Percentiles rank a stretch among this genome's conserved stretches.
These are phyloP conservation scores for Linnemannia exigua DNA, from an alignment of 192 early-diverging fungal species.

Conservation along the genomic window DNA sequence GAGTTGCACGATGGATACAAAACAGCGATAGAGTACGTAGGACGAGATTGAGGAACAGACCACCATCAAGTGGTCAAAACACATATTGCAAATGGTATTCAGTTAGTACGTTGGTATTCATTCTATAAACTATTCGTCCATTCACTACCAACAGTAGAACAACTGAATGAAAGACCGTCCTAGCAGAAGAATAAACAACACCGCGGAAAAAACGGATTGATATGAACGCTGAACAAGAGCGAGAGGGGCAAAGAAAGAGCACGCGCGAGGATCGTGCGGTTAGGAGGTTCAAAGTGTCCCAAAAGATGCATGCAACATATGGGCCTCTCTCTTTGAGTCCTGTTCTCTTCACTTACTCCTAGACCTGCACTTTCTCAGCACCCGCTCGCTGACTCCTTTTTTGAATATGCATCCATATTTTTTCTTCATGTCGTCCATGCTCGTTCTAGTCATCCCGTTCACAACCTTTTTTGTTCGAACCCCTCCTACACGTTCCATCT, in stretches of 20 bases:
- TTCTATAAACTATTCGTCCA: background rate
- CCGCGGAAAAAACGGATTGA: conserved; percentile 5
- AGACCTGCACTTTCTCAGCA: no score
- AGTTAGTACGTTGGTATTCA: background rate
- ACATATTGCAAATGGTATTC: background rate
- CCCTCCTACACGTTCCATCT: background rate
- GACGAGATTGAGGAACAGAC: background rate
- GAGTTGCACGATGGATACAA: background rate
- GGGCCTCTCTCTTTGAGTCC: background rate
- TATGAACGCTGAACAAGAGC: no score
- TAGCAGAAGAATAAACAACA: background rate
- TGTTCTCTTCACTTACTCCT: background rate
- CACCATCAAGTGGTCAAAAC: background rate
- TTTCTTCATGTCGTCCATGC: no score
- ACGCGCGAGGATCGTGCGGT: conserved; percentile 25
- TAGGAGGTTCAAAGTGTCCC: conserved; percentile 28
- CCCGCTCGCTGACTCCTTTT: no score
- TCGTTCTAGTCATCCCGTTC: no score
- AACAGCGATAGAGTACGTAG: background rate
- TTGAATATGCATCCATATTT: no score
- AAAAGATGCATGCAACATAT: conserved; percentile 20
- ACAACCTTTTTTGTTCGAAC: background rate
- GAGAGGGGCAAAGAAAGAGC: conserved; percentile 9
- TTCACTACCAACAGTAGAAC: background rate
- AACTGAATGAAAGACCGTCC: background rate